Conservation (phyloP, 176 grass and related monocot species). For the Otatea glauca region DNA sequence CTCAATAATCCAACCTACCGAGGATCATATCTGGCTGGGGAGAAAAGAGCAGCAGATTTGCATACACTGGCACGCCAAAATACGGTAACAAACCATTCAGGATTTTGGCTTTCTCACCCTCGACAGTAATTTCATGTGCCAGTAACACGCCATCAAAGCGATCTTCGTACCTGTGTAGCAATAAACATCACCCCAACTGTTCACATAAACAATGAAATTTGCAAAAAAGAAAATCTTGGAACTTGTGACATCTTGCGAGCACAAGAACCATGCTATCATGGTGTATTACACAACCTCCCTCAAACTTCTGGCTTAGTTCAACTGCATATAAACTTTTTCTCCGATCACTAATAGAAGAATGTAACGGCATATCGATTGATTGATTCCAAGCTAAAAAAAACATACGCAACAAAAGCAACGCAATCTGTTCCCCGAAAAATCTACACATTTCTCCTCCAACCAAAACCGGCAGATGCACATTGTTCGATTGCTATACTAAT, state of each 20-base stretch:
- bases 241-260: not conserved
- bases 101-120: constrained; percentile 55
- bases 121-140: constrained; percentile 50
- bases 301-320: not conserved
- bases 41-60: constrained; percentile 74
- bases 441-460: not conserved
- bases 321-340: not conserved
- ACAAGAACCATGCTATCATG: not conserved
- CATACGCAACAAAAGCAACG: not conserved
- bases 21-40: constrained; percentile 75
- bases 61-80: constrained; percentile 56
- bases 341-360: not conserved
- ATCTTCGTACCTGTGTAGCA: constrained; percentile 66
- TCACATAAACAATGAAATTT: not conserved
- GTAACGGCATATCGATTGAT: not conserved
- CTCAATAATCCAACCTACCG: constrained; percentile 46
- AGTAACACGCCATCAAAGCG: constrained; percentile 76
- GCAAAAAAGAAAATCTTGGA: not conserved
- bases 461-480: not conserved
- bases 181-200: not conserved
- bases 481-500: no score
- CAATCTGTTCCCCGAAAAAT: not conserved
- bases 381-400: not conserved
- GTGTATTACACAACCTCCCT: not conserved
- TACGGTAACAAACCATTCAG: constrained; percentile 73